Base-by-base conservation (phyloP, 1,284 basidiomycete species). In the Heterobasidion occidentale region DNA sequence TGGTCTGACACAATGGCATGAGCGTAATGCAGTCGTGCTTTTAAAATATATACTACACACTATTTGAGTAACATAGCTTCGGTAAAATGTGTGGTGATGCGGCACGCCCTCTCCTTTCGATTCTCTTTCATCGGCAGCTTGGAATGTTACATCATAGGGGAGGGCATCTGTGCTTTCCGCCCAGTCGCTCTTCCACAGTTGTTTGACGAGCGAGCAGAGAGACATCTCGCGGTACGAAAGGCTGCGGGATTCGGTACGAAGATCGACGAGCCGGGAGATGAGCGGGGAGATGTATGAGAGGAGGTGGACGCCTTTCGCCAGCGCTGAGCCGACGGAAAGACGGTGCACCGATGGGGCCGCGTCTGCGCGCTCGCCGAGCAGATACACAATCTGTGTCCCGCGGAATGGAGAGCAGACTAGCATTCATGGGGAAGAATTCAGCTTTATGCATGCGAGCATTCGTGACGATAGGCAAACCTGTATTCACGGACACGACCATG, bases 141-240 rank as follows among this genome's bases (percentile, higher is more conserved):
- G 65, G 56, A 79, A 79, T 1, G 79, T 79, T 11, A 71, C 71
- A 56, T 81, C 79, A 56, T 70, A 80, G 0, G 78, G 77, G 15
- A 74, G 67, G 0, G 74, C 73, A 61, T 81, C 79, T 11, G 67
- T 62, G 50, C 76, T 72, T 59, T 73, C 73, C 0, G 75, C 77
- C 78, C 78, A 81, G 12, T 78, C 75, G 59, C 76, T 79, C 58
- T 65, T 69, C 71, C 74, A 74, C 9, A 81, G 61, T 46, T 77
- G 73, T 34, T 64, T 64, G 14, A 76, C 51, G 14, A 79, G 65
- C 1, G 63, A 58, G 9, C 52, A 0, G 48, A 75, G 60, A 2
- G 72, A 71, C 8, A 67, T 64, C 35, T 79, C 71, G 15, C 63
- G 61, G 59, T 68, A 77, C 1, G 77, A 71, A 46, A 79, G 62